Evolutionary conservation across 306 rosid genomes (phyloP).

Genomic region (Canavalia ensiformis): DNA sequence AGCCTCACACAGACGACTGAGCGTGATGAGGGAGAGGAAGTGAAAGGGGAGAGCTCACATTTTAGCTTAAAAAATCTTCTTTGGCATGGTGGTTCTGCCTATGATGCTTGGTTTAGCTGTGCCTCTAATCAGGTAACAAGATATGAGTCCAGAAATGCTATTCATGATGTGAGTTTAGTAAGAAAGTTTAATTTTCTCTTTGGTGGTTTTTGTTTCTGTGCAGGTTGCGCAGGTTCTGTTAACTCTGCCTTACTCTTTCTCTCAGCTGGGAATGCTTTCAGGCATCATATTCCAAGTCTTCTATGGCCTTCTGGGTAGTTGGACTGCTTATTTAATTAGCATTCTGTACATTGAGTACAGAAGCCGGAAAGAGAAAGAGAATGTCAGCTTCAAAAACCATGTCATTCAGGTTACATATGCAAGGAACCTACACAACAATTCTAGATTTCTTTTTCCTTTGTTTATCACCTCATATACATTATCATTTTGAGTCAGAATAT

Average conservation of each 20-base stretch:
- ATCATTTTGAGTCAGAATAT: background rate
- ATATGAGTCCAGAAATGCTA: background rate
- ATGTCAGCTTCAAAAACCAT: slow-evolving; percentile 87
- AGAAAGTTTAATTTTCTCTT: background rate
- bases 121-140: slow-evolving; percentile 83
- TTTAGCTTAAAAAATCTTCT: slow-evolving; percentile 63
- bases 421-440: background rate
- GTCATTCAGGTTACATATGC: slow-evolving; percentile 74
- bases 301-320: slow-evolving; percentile 83
- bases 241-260: slow-evolving; percentile 87
- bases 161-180: background rate
- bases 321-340: slow-evolving; percentile 91
- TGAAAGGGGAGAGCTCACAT: slow-evolving; percentile 48
- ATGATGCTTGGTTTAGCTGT: slow-evolving; percentile 95
- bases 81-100: slow-evolving; percentile 93
- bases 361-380: slow-evolving; percentile 81
- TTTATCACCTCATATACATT: background rate
- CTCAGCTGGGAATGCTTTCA: slow-evolving; percentile 84
- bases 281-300: slow-evolving; percentile 77
- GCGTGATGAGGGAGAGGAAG: slow-evolving; percentile 64
- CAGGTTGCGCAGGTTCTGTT: slow-evolving; percentile 95
- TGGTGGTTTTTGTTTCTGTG: slow-evolving; percentile 6
- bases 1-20: slow-evolving; percentile 55
- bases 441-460: background rate
- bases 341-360: slow-evolving; percentile 83